Evolutionary conservation across 2,329 filamentous ascomycete genomes (phyloP), one percentile per base, ranked within the genome.

Genomic region (Myrmaecium sp.): DNA sequence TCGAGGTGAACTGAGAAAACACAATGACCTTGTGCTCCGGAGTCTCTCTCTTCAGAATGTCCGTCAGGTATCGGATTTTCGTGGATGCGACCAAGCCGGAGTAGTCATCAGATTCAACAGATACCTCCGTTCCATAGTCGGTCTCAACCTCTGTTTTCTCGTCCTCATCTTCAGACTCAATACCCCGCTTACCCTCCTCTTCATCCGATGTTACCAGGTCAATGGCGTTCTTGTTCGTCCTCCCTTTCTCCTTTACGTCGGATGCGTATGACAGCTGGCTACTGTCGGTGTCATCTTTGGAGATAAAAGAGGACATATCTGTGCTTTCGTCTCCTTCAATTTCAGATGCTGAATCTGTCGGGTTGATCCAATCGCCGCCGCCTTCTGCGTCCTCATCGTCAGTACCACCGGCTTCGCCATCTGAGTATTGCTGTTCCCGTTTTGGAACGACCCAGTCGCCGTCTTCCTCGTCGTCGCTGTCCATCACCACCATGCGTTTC

Each of bases 1-100:
- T 98, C 1, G 82, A 89, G 0, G 89, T 98, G 55, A 98, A 98
- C 43, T 95, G 82, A 2, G 83, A 93, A 55, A 98, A 98, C 36
- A 98, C 83, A 42, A 98, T 98, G 46, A 93, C 92, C 48, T 98
- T 98, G 64, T 93, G 81, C 32, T 82, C 64, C 2, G 64, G 58
- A 0, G 74, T 73, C 51, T 98, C 89, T 23, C 69, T 69, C 36
- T 73, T 67, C 6, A 98, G 67, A 27, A 98, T 79, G 33, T 71
- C 64, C 43, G 92, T 67, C 12, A 95, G 65, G 40, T 89, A 74
- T 23, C 77, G 74, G 42, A 98, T 91, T 58, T 98, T 98, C 40
- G 89, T 86, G 0, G 89, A 98, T 2, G 72, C 66, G 14, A 69
- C 58, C 7, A 61, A 56, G 14, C 62, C 57, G 15, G 60, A 57